phyloP scores from a whole-genome alignment of 2,329 filamentous ascomycete genomes.

The Aspergillus novoparasiticus region DNA sequence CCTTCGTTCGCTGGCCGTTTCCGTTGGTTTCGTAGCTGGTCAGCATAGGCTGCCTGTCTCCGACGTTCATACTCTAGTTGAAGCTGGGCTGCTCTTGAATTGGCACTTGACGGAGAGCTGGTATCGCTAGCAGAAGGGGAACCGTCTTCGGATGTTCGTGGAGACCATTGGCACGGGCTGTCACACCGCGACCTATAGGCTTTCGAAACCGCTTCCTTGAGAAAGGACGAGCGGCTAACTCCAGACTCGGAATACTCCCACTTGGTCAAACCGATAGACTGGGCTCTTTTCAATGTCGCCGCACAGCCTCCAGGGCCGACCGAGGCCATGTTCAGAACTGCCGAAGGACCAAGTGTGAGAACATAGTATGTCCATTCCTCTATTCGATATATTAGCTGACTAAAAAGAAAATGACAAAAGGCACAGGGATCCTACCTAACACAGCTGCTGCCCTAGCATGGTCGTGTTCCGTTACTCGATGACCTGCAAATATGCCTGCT shows the following conservation, averaged over 20 bases:
- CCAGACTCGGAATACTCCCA: conserved; percentile 55
- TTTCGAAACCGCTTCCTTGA: conserved; percentile 62
- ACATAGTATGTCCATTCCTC: conserved; percentile 66
- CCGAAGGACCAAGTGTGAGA: conserved; percentile 60
- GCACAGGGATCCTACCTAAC: conserved; percentile 46
- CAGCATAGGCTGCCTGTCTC: conserved; percentile 36
- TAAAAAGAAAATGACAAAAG: not conserved
- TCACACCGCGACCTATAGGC: conserved; percentile 55
- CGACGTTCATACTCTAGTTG: conserved; percentile 27
- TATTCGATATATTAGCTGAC: conserved; percentile 28
- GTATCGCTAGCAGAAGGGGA: conserved; percentile 13
- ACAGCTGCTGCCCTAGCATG: conserved; percentile 51
- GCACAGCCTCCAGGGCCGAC: conserved; percentile 42
- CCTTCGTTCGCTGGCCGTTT: conserved; percentile 16
- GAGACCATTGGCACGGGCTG: conserved; percentile 4
- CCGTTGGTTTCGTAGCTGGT: conserved; percentile 35
- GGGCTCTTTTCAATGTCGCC: conserved; percentile 56
- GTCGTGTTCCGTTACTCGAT: conserved; percentile 50
- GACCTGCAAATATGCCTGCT: conserved; percentile 59
- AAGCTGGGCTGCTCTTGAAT: conserved; percentile 12
- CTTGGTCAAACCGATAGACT: conserved; percentile 56
- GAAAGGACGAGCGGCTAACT: conserved; percentile 57
- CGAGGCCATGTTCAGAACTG: conserved; percentile 55
- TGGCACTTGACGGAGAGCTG: conserved; percentile 12
- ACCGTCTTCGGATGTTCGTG: conserved; percentile 12